Percentiles rank a stretch among this genome's conserved stretches.
Evolutionary conservation across 345 rosid genomes (phyloP).

Genomic region (Salix udensis): DNA sequence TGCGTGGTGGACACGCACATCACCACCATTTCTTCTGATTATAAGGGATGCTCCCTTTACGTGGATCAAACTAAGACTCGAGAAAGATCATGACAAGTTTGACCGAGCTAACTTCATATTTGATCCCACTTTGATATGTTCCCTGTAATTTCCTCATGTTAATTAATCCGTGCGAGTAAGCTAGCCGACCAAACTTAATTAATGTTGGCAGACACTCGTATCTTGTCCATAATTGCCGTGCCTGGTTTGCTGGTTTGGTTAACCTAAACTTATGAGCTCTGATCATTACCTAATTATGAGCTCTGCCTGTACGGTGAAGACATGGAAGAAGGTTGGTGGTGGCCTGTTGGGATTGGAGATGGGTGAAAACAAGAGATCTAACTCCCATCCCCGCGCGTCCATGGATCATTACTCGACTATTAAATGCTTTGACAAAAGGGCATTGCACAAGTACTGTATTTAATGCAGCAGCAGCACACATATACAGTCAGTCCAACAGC

Average conservation of each 20-base stretch:
- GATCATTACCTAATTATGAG: slow-evolving; percentile 3
- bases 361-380: background rate
- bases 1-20: background rate
- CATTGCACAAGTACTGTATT: no score
- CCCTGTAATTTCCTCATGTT: no score
- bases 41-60: no score
- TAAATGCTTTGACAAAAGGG: background rate
- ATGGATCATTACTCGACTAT: background rate
- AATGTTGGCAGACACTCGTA: no score
- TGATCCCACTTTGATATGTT: background rate
- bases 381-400: background rate
- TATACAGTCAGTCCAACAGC: no score
- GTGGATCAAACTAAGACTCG: no score
- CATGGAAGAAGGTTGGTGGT: no score
- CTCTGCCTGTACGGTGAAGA: background rate
- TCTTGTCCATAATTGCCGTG: background rate
- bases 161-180: no score
- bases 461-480: no score
- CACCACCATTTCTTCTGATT: background rate
- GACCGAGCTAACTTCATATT: background rate
- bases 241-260: background rate
- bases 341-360: slow-evolving; percentile 5
- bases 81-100: no score
- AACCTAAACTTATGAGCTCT: no score
- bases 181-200: background rate